Evolutionary conservation across 2,329 filamentous ascomycete species (phyloP).

Genomic region (Arachnopeziza araneosa): DNA sequence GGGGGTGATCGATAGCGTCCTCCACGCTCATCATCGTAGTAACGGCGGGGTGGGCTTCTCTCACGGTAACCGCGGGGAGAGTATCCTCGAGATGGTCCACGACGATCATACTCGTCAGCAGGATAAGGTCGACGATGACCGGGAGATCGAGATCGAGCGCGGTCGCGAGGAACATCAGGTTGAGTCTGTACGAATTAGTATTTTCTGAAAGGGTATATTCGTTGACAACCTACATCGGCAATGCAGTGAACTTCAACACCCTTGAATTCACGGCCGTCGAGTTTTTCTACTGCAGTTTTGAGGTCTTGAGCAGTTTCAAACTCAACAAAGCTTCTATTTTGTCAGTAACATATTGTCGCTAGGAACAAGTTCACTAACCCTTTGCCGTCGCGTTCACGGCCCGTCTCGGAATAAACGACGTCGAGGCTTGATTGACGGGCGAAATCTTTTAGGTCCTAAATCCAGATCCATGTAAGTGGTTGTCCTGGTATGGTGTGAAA

Average conservation of each 20-base stretch:
- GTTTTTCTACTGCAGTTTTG: constrained; percentile 87
- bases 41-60: constrained; percentile 73
- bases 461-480: constrained; percentile 76
- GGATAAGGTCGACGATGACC: constrained; percentile 62
- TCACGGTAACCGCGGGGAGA: constrained; percentile 89
- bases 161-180: constrained; percentile 63
- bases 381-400: constrained; percentile 84
- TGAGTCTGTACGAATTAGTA: constrained; percentile 54
- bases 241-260: constrained; percentile 78
- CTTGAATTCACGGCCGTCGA: constrained; percentile 91
- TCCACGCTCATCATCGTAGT: constrained; percentile 70
- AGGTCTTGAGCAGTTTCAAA: constrained; percentile 91
- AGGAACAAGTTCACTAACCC: constrained; percentile 56
- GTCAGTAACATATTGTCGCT: constrained; percentile 13
- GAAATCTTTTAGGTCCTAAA: constrained; percentile 99
- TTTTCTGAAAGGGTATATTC: constrained; percentile 3
- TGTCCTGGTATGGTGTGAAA: constrained; percentile 30
- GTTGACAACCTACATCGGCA: constrained; percentile 64
- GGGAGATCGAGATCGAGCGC: constrained; percentile 76
- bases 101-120: constrained; percentile 79
- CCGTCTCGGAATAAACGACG: constrained; percentile 96
- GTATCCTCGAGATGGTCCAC: constrained; percentile 75
- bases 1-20: constrained; percentile 77
- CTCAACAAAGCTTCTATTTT: constrained; percentile 74
- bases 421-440: constrained; percentile 94